Evolutionary conservation across 1,284 basidiomycete genomes (phyloP).

Genomic region (Fereydounia khargensis): DNA sequence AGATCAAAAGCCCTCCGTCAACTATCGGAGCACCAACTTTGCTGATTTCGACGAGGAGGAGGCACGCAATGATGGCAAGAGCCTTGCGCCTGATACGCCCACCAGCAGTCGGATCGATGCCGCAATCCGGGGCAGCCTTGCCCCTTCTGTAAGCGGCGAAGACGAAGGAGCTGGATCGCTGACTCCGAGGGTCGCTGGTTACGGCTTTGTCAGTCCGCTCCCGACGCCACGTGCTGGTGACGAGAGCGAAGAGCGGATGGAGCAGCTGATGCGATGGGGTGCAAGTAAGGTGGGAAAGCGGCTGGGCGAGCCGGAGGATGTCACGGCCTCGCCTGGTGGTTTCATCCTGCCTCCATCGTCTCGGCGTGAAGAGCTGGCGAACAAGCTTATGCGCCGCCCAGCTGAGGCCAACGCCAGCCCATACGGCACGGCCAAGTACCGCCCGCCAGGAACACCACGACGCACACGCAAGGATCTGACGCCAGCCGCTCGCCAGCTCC

Average conservation of each 20-base stretch:
- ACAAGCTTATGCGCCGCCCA: constrained; percentile 3
- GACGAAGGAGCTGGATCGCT: not conserved
- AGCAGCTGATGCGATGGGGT: constrained; percentile 19
- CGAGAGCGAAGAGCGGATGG: constrained; percentile 5
- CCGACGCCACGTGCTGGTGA: constrained; percentile 10
- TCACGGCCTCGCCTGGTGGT: too few relatives aligned
- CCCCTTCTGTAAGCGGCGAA: not conserved
- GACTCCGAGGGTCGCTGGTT: constrained; percentile 38
- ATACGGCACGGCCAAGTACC: constrained; percentile 15
- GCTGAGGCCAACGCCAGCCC: constrained; percentile 6
- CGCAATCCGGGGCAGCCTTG: constrained; percentile 29
- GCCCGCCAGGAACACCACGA: too few relatives aligned
- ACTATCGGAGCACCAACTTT: constrained; percentile 4
- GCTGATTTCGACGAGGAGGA: not conserved
- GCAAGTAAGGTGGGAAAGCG: too few relatives aligned
- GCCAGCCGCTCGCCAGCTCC: constrained; percentile 18
- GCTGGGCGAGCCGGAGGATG: too few relatives aligned
- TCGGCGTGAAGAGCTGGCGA: constrained; percentile 11
- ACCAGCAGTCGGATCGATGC: constrained; percentile 45
- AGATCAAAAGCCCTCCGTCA: not conserved
- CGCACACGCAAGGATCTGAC: constrained; percentile 8
- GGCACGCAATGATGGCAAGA: constrained; percentile 5
- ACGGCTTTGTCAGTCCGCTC: constrained; percentile 40
- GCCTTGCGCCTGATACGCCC: constrained; percentile 15
- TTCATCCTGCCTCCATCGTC: constrained; percentile 8